Percentiles rank a stretch among this genome's conserved stretches.
phyloP scores from a whole-genome alignment of 2,329 filamentous ascomycete species.

The Myotisia sp. region DNA sequence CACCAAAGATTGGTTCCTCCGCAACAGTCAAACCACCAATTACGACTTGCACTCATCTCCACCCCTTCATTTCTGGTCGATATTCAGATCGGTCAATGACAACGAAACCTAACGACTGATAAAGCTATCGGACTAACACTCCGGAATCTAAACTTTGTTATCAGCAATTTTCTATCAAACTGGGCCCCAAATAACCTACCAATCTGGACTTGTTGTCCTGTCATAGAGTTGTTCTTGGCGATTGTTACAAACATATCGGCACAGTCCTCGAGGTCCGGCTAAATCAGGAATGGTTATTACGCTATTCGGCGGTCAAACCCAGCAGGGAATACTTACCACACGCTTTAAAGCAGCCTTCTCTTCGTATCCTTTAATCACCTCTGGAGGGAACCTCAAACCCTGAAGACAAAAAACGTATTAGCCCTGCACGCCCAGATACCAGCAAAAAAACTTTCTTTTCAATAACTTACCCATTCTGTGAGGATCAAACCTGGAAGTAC shows the following conservation, averaged over 20 bases:
- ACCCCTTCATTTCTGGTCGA: too few species aligned
- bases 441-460: too few species aligned
- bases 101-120: neutral
- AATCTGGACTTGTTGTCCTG: constrained; percentile 31
- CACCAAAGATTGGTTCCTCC: too few species aligned
- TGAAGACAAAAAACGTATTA: constrained; percentile 12
- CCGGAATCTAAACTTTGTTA: constrained; percentile 21
- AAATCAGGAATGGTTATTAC: constrained; percentile 8
- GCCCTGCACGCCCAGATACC: neutral
- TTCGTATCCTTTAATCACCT: constrained; percentile 41
- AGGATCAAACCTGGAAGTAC: constrained; percentile 50
- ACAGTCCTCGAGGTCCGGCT: constrained; percentile 31
- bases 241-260: constrained; percentile 28
- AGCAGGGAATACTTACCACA: constrained; percentile 29
- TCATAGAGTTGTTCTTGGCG: constrained; percentile 34
- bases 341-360: constrained; percentile 47
- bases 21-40: too few species aligned
- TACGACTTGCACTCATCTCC: too few species aligned
- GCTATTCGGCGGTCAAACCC: neutral
- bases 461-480: constrained; percentile 49
- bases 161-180: neutral
- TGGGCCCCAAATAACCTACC: constrained; percentile 19
- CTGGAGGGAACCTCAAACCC: constrained; percentile 45
- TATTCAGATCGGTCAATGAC: too few species aligned
- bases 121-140: constrained; percentile 15